Percentiles rank a stretch among this genome's conserved stretches.
These are phyloP conservation scores for Hypoxylon sp. DNA, from an alignment of 2,329 filamentous ascomycete species.

Conservation along the genomic window DNA sequence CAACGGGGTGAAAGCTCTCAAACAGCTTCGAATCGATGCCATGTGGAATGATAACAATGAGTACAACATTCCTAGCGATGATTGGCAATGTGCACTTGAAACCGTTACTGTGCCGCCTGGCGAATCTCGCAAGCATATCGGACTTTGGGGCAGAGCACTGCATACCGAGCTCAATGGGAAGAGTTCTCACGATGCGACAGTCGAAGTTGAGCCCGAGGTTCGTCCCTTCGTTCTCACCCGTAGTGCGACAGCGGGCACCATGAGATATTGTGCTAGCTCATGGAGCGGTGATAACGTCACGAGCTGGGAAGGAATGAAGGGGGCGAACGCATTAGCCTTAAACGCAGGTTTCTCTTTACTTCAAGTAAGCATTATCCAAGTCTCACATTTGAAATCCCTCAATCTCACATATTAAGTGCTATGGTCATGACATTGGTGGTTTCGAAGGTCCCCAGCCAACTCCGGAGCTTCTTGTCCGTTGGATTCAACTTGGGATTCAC, in stretches of 20 bases:
- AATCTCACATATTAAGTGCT: slow-evolving; percentile 62
- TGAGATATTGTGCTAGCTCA: slow-evolving; percentile 78
- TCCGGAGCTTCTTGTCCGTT: slow-evolving; percentile 78
- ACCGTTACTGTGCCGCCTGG: slow-evolving; percentile 57
- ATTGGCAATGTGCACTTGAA: slow-evolving; percentile 74
- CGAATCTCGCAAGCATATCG: slow-evolving; percentile 65
- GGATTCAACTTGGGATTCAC: slow-evolving; percentile 80
- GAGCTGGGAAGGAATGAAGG: slow-evolving; percentile 80
- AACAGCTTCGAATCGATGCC: slow-evolving; percentile 75
- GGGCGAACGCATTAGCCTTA: slow-evolving; percentile 77
- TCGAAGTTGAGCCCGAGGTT: slow-evolving; percentile 69
- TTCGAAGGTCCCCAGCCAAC: slow-evolving; percentile 81
- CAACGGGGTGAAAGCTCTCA: slow-evolving; percentile 74
- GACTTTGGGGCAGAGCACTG: slow-evolving; percentile 77
- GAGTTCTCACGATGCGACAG: slow-evolving; percentile 76
- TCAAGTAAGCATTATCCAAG: slow-evolving; percentile 60
- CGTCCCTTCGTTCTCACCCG: slow-evolving; percentile 79
- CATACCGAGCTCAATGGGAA: slow-evolving; percentile 81
- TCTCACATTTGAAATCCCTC: slow-evolving; percentile 4
- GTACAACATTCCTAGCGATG: slow-evolving; percentile 76
- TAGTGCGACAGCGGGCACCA: slow-evolving; percentile 78
- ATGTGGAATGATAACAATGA: slow-evolving; percentile 89
- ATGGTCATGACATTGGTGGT: slow-evolving; percentile 81
- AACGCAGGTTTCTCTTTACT: slow-evolving; percentile 78
- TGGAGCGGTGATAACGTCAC: slow-evolving; percentile 84